These are phyloP conservation scores for Mesembryanthemum crystallinum DNA, from an alignment of 148 eudicot genomes.

Conservation along the genomic window DNA sequence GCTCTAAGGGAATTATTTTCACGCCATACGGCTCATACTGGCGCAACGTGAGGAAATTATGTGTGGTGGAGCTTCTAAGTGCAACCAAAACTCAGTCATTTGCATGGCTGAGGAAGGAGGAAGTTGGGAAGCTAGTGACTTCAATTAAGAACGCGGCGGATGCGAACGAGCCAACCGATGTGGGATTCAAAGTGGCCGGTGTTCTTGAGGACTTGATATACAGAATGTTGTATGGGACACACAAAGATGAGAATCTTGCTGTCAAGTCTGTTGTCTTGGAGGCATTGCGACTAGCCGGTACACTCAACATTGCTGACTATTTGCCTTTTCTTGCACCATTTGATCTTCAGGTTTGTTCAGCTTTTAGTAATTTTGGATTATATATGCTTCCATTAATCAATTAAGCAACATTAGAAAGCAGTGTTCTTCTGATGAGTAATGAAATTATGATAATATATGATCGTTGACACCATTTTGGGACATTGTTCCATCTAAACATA, in stretches of 20 bases:
- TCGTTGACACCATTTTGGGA: too few species aligned
- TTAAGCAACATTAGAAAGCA: too few species aligned
- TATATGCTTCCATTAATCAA: too few species aligned
- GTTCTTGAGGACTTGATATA: conserved; percentile 23
- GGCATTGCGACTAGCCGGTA: conserved; percentile 19
- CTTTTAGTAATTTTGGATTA: too few species aligned
- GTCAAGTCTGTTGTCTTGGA: conserved; percentile 20
- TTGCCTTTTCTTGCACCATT: neutral
- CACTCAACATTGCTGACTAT: conserved; percentile 8
- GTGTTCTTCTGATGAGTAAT: too few species aligned
- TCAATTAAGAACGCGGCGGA: conserved; percentile 6
- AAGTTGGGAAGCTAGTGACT: conserved; percentile 8
- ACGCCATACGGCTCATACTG: conserved; percentile 19
- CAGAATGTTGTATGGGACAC: conserved; percentile 26
- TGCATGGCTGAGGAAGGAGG: conserved; percentile 23
- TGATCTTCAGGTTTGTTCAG: too few species aligned
- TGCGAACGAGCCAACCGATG: conserved; percentile 3
- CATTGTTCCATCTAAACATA: too few species aligned
- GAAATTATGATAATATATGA: too few species aligned
- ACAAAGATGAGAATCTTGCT: conserved; percentile 13
- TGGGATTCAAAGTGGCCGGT: conserved; percentile 16
- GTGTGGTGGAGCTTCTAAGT: conserved; percentile 25
- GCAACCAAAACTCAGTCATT: conserved; percentile 14
- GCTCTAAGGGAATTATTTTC: conserved; percentile 17
- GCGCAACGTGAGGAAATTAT: conserved; percentile 19